These are phyloP conservation scores for Arthrobotrys musiformis DNA, from an alignment of 2,329 filamentous ascomycete species.

Conservation along the genomic window DNA sequence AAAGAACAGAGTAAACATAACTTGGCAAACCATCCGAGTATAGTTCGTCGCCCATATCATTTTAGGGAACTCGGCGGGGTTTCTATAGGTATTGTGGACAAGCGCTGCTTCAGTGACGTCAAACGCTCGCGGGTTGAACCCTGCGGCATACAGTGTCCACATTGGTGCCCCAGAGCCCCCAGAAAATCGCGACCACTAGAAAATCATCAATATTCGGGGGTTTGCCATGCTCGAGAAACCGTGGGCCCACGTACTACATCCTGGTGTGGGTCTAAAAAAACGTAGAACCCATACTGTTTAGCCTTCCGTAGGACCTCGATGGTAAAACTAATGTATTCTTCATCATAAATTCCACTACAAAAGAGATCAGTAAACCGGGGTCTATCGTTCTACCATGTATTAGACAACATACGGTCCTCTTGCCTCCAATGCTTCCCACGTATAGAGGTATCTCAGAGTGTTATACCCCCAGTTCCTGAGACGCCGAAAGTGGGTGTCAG, in stretches of 20 bases:
- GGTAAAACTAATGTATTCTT: conserved; percentile 91
- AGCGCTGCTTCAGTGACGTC: conserved; percentile 87
- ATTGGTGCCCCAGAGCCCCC: conserved; percentile 95
- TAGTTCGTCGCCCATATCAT: conserved; percentile 99
- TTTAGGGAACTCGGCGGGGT: conserved; percentile 88
- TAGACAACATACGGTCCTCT: conserved; percentile 72
- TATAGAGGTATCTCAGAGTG: conserved; percentile 94
- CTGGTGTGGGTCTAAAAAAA: conserved; percentile 99
- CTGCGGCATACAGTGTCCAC: conserved; percentile 97
- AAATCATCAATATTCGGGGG: conserved; percentile 16
- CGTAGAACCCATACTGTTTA: conserved; percentile 90
- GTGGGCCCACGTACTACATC: conserved; percentile 77
- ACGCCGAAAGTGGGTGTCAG: conserved; percentile 84
- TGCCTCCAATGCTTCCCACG: conserved; percentile 98
- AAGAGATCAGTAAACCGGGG: background rate
- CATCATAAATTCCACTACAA: conserved; percentile 79
- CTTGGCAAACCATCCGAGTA: conserved; percentile 82
- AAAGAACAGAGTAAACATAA: conserved; percentile 95
- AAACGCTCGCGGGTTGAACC: conserved; percentile 86
- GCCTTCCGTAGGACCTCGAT: conserved; percentile 84
- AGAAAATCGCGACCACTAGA: conserved; percentile 88
- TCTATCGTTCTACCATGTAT: background rate
- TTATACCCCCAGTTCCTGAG: conserved; percentile 93
- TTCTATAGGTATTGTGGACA: conserved; percentile 91
- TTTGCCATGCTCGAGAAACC: conserved; percentile 59